Evolutionary conservation across 2,329 filamentous ascomycete genomes (phyloP).

Genomic region (Colletotrichum sp.): DNA sequence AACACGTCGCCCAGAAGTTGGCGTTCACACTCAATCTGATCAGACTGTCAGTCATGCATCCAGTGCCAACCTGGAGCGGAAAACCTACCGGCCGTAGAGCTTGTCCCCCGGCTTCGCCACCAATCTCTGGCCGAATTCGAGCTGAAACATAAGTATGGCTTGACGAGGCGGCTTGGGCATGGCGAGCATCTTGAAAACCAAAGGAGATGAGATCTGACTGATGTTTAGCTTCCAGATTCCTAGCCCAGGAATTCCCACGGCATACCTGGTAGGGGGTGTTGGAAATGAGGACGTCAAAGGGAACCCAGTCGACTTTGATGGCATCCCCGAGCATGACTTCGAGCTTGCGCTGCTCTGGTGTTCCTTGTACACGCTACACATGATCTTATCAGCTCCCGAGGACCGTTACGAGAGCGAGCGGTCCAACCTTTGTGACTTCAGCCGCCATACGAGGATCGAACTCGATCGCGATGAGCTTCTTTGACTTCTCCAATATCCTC

Average conservation of each 20-base stretch:
- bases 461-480: slow-evolving; percentile 83
- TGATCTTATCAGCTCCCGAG: slow-evolving; percentile 70
- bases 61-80: slow-evolving; percentile 27
- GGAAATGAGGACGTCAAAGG: slow-evolving; percentile 83
- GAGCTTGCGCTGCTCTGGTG: slow-evolving; percentile 79
- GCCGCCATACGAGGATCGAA: slow-evolving; percentile 96
- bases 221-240: background rate
- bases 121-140: slow-evolving; percentile 89
- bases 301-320: slow-evolving; percentile 46
- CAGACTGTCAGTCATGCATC: background rate
- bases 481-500: slow-evolving; percentile 85
- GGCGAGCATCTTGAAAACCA: slow-evolving; percentile 89
- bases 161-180: slow-evolving; percentile 81
- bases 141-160: slow-evolving; percentile 94
- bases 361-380: slow-evolving; percentile 81
- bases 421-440: slow-evolving; percentile 78
- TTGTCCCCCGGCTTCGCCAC: slow-evolving; percentile 71
- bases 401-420: background rate
- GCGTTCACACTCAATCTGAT: slow-evolving; percentile 21
- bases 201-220: slow-evolving; percentile 79
- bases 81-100: slow-evolving; percentile 61
- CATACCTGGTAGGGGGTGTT: slow-evolving; percentile 67
- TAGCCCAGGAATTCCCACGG: background rate
- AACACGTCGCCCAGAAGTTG: slow-evolving; percentile 23
- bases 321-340: slow-evolving; percentile 92